These are phyloP conservation scores for Coprinellus micaceus DNA, from an alignment of 768 basidiomycete genomes.

Conservation along the genomic window DNA sequence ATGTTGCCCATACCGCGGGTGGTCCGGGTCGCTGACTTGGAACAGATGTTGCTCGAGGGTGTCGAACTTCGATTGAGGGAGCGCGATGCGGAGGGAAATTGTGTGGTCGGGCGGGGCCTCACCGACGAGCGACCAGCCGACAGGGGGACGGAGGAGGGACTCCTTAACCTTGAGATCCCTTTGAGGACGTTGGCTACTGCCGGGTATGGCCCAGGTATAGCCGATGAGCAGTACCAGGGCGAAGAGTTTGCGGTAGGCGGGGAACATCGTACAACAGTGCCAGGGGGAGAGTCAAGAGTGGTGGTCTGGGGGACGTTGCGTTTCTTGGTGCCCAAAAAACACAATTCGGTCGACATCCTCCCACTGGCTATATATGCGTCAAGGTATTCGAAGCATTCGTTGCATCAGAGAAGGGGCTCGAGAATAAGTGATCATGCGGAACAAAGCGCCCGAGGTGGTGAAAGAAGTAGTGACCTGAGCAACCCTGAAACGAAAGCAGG, in stretches of 20 bases:
- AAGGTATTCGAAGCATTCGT: too few relatives aligned
- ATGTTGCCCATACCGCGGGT: slow-evolving; percentile 51
- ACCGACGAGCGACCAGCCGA: slow-evolving; percentile 39
- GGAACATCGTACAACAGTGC: slow-evolving; percentile 7
- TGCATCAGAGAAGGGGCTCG: too few relatives aligned
- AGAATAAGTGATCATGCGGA: too few relatives aligned
- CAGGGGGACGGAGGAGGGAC: slow-evolving; percentile 28
- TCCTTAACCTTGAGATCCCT: slow-evolving; percentile 42
- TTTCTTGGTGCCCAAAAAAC: too few relatives aligned
- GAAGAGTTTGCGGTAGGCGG: not conserved
- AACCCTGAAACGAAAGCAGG: too few relatives aligned
- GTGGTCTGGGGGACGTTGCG: too few relatives aligned
- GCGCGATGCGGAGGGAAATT: slow-evolving; percentile 56
- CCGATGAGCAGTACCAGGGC: not conserved
- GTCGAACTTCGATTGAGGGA: slow-evolving; percentile 50
- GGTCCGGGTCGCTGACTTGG: slow-evolving; percentile 56
- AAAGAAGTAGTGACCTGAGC: too few relatives aligned
- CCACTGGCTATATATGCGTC: too few relatives aligned
- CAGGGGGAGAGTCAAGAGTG: not conserved
- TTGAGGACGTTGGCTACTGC: slow-evolving; percentile 13
- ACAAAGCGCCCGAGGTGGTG: too few relatives aligned
- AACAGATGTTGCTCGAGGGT: slow-evolving; percentile 48
- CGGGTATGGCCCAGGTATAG: slow-evolving; percentile 17
- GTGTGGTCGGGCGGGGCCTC: slow-evolving; percentile 40
- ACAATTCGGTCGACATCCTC: too few relatives aligned